Base-by-base conservation (phyloP, 306 rosid genomes). In the Acacia crassicarpa region DNA sequence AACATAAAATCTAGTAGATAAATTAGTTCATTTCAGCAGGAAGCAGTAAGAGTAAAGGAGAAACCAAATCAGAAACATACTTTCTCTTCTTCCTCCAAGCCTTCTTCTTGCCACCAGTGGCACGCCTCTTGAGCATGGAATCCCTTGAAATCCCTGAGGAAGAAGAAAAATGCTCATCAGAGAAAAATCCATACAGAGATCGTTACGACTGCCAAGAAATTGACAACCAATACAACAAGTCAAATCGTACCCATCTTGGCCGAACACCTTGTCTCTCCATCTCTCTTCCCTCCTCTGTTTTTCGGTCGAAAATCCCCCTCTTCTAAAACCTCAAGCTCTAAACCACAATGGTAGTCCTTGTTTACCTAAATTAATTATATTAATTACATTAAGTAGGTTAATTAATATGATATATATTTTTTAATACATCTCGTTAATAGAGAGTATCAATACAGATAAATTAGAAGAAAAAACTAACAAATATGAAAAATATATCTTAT, bases 131-230 rank as follows among this genome's bases (percentile, higher is more conserved):
- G 66, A 23, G 66, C 66, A 59, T 59, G 66, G 66, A 59, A 59
- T 59, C 66, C 27, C 33, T 25, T 4, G 66, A 59, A 25, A 90
- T 90, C 79, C 93, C 90, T 90, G 51, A 46, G 59, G n/a, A 27
- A 3, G 32, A 74, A 74, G 25, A 33, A 9, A 9, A 11, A 19
- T 53, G 3, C 4, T 9, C 40, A 65, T 70, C 6, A 74, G 48
- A 67, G 9, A 61, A 38, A 72, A 4, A 15, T 13, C 13, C 41
- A 71, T 35, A 32, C 13, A 51, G 3, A 67, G 30, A 67, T 3
- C 19, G 25, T 30, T 19, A 33, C 15, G 3, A 45, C 16, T 45
- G 46, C 5, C 14, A 30, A 27, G 6, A 77, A 67, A 45, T 54
- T 8, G 10, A 53, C n/a, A 7, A 14, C 14, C 2, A 48, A 6